phyloP scores from a whole-genome alignment of 768 basidiomycete genomes.

The Suillus discolor region DNA sequence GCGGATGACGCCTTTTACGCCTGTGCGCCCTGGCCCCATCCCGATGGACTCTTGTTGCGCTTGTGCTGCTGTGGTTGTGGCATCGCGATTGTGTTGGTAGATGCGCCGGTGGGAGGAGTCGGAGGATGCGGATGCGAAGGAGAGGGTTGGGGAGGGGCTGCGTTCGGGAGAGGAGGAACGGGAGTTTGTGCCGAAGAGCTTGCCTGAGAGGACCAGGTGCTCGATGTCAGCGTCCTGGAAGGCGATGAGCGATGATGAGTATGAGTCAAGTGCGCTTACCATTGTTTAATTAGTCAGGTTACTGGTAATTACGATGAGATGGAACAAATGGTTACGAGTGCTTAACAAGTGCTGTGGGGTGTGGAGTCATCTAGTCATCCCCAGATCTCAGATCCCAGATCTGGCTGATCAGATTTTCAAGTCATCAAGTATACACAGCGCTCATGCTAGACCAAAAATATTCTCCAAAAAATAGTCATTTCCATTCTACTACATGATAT shows the following conservation, averaged over 20 bases:
- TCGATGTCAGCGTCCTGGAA: constrained; percentile 57
- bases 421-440: background rate
- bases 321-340: no score
- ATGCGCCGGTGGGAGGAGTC: constrained; percentile 39
- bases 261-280: background rate
- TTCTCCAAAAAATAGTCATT: background rate
- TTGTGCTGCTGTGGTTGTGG: no score
- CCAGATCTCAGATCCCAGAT: background rate
- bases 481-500: constrained; percentile 19
- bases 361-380: background rate
- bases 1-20: constrained; percentile 87
- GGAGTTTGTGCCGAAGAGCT: constrained; percentile 59
- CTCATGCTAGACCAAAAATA: background rate
- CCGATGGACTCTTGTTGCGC: constrained; percentile 62
- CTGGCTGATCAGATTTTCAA: background rate
- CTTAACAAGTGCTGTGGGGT: background rate
- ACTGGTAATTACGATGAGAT: background rate
- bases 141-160: constrained; percentile 54
- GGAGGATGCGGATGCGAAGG: constrained; percentile 27
- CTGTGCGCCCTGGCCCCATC: constrained; percentile 84
- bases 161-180: constrained; percentile 67
- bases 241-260: background rate
- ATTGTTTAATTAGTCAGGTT: background rate
- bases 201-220: constrained; percentile 75
- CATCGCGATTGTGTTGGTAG: no score